phyloP scores from a whole-genome alignment of 2,329 filamentous ascomycete species.

The Rhytidhysteron rufulum region DNA sequence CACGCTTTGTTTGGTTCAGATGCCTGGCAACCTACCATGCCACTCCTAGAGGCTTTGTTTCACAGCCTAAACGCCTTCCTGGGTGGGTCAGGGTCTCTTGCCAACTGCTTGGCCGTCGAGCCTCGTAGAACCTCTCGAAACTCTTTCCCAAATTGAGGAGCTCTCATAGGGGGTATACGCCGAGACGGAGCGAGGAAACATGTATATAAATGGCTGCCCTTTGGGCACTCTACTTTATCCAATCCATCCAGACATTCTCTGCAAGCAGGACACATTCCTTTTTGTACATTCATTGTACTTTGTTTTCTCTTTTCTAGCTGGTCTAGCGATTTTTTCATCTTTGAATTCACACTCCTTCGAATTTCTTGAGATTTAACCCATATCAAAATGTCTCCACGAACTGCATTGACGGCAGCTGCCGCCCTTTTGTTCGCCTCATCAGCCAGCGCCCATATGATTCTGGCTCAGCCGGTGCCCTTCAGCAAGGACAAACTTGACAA shows the following conservation, averaged over 20 bases:
- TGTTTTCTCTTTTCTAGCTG: constrained; percentile 24
- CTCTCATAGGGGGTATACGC: constrained; percentile 11
- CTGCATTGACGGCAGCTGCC: constrained; percentile 46
- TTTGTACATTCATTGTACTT: constrained; percentile 11
- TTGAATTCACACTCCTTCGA: constrained; percentile 3
- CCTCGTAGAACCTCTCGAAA: constrained; percentile 19
- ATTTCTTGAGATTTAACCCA: constrained; percentile 5
- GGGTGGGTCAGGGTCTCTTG: constrained; percentile 19
- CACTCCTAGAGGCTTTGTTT: constrained; percentile 24
- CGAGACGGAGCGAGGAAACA: constrained; percentile 3
- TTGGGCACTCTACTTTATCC: constrained; percentile 9
- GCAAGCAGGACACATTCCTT: constrained; percentile 14
- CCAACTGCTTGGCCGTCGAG: constrained; percentile 22
- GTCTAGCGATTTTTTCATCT: constrained; percentile 20
- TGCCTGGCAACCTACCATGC: constrained; percentile 10
- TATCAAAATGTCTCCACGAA: constrained; percentile 50
- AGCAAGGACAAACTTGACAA: constrained; percentile 51
- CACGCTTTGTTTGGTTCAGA: constrained; percentile 26
- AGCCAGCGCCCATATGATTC: constrained; percentile 70
- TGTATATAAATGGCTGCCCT: constrained; percentile 23
- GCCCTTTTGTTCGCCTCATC: constrained; percentile 50
- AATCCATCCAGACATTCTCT: constrained; percentile 15
- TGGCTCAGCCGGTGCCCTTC: constrained; percentile 64
- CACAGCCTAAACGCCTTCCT: constrained; percentile 27
- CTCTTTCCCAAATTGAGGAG: constrained; percentile 27